Evolutionary conservation across 805 yeast genomes (phyloP), one percentile per base, ranked within the genome.

Genomic region (Cyberlindnera lachancei): DNA sequence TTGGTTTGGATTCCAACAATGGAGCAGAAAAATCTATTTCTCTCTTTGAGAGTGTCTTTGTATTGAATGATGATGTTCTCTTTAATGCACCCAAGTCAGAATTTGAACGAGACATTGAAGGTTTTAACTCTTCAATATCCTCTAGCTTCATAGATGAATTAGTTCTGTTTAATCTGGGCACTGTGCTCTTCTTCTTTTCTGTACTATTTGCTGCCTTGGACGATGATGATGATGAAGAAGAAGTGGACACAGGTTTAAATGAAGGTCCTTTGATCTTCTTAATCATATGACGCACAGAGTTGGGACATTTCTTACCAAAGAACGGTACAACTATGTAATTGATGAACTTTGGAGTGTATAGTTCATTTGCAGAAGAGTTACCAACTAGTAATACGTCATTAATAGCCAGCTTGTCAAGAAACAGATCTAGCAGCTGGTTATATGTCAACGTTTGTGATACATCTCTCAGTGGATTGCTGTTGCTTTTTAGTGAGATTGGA

Each of bases 311-410:
- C 35, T 64, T 65, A 30, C 60, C 67, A 46, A 60, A 75, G 49
- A 66, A 72, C 0, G 81, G 80, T 1, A 74, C 60, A 3, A 75
- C 37, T 7, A 74, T 71, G 39, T 66, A 68, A 4, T 66, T 71
- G 23, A 71, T 51, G 44, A 72, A 75, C 4, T 73, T 75, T 15
- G 42, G 31, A 14, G 42, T 29, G 21, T 29, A 34, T 7, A 18
- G 17, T 10, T 30, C 22, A 7, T 30, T 21, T 15, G 37, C 36
- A n/a, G 35, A 27, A 8, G 40, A 32, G 4, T 38, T 24, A 4
- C 34, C 23, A 0, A 36, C 37, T 26, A 42, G 41, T 10, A 75
- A 46, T 6, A 71, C 60, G 41, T 75, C 80, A 62, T 75, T 62
- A 21, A 75, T 63, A 18, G 69, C 66, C 41, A 75, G 53, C 38